Conservation (phyloP, 2,329 filamentous ascomycete species). For the Aspergillus spinulosporus region DNA sequence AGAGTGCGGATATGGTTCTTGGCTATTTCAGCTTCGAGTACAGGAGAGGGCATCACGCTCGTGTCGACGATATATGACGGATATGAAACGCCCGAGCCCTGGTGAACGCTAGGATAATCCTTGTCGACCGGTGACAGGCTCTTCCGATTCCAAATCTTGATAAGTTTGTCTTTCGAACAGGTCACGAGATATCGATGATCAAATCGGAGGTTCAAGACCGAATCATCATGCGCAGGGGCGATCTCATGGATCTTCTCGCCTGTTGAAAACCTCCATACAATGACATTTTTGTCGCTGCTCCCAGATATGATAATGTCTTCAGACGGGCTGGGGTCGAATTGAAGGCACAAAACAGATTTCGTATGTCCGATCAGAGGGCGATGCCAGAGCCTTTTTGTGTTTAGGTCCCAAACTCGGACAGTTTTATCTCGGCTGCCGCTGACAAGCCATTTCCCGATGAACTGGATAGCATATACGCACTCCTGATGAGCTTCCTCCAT, state of each 20-base stretch:
- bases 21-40: conserved; percentile 46
- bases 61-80: conserved; percentile 58
- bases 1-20: conserved; percentile 46
- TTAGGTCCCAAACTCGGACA: conserved; percentile 85
- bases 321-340: conserved; percentile 84
- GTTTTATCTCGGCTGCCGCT: conserved; percentile 89
- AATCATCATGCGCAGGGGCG: conserved; percentile 76
- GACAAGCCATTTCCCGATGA: conserved; percentile 79
- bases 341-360: conserved; percentile 88
- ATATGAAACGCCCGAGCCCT: conserved; percentile 47
- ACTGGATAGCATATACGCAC: conserved; percentile 94
- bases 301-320: conserved; percentile 95
- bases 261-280: conserved; percentile 91
- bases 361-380: conserved; percentile 73
- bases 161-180: conserved; percentile 94
- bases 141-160: conserved; percentile 90
- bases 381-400: conserved; percentile 73
- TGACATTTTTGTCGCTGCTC: conserved; percentile 87
- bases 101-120: conserved; percentile 47
- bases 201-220: conserved; percentile 89
- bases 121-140: conserved; percentile 55
- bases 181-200: conserved; percentile 90
- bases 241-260: conserved; percentile 79
- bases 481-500: conserved; percentile 82
- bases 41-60: conserved; percentile 40